Conservation (phyloP, 108 stramenopile species). For the Fragilariopsis cylindrus region DNA sequence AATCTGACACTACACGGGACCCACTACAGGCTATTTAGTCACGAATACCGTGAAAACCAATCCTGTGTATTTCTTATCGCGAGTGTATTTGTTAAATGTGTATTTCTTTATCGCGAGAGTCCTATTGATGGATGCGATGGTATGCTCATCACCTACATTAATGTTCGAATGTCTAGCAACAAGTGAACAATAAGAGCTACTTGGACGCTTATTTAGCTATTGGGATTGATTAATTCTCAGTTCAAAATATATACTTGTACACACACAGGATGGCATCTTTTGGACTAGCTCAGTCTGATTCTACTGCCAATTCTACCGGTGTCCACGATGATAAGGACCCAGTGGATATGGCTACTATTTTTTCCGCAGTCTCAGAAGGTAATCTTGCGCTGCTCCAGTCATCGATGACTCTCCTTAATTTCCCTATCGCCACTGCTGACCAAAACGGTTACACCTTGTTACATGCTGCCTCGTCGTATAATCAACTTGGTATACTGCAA, state of each 20-base stretch:
- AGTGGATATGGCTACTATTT: slow-evolving; percentile 60
- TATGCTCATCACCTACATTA: too few species aligned
- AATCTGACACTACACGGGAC: too few species aligned
- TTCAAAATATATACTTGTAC: neutral
- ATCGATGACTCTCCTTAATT: slow-evolving; percentile 33
- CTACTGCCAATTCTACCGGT: neutral
- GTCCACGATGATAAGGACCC: slow-evolving; percentile 5
- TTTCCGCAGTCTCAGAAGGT: slow-evolving; percentile 63
- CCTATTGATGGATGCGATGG: too few species aligned
- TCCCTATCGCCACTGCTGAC: slow-evolving; percentile 38
- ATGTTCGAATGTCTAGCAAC: too few species aligned
- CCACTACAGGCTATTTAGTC: too few species aligned
- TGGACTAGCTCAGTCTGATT: slow-evolving; percentile 23
- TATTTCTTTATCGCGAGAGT: too few species aligned
- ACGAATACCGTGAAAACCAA: too few species aligned
- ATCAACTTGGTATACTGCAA: slow-evolving; percentile 41
- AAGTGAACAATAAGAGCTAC: too few species aligned
- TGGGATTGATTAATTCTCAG: neutral
- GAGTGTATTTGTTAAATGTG: too few species aligned
- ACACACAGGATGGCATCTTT: slow-evolving; percentile 39
- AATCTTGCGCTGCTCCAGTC: slow-evolving; percentile 50
- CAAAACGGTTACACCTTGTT: slow-evolving; percentile 64
- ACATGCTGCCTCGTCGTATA: slow-evolving; percentile 69
- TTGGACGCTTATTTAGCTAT: too few species aligned
- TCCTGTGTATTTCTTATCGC: too few species aligned